phyloP scores from a whole-genome alignment of 495 filamentous ascomycete species.

The Daldinia bambusicola region DNA sequence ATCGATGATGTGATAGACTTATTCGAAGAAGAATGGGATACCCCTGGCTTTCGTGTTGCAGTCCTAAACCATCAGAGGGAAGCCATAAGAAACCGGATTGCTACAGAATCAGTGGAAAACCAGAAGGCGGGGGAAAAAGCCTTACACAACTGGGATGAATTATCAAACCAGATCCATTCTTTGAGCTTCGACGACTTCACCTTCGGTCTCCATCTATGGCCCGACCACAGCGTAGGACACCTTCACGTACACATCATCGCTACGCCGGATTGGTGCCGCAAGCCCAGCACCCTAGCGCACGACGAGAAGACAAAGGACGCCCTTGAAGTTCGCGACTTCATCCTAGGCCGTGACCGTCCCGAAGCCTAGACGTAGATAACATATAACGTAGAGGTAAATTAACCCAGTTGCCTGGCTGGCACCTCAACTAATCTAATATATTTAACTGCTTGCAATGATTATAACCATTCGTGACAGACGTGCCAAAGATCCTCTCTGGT shows the following conservation, averaged over 20 bases:
- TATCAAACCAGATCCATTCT: neutral
- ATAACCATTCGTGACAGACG: neutral
- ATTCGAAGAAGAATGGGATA: slow-evolving; percentile 28
- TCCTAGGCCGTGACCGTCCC: neutral
- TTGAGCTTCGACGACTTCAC: slow-evolving; percentile 43
- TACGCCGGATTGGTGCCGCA: slow-evolving; percentile 21
- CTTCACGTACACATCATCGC: slow-evolving; percentile 52
- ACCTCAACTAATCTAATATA: neutral
- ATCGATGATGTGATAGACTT: slow-evolving; percentile 46
- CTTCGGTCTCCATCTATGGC: slow-evolving; percentile 48
- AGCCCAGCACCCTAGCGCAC: slow-evolving; percentile 37
- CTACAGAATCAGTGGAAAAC: neutral
- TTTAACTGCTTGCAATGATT: neutral
- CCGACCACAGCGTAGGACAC: slow-evolving; percentile 46
- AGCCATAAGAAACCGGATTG: slow-evolving; percentile 2
- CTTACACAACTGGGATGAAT: slow-evolving; percentile 3
- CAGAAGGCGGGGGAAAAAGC: neutral
- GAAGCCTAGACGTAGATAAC: neutral
- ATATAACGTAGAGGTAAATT: neutral
- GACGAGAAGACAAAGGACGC: slow-evolving; percentile 49
- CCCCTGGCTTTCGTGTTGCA: slow-evolving; percentile 1
- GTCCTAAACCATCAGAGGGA: slow-evolving; percentile 14
- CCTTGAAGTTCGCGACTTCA: slow-evolving; percentile 27
- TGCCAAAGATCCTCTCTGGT: neutral
- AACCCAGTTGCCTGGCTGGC: neutral